Percentiles rank a stretch among this genome's conserved stretches.
Evolutionary conservation across 306 rosid species (phyloP).

Genomic region (Nissolia schottii): DNA sequence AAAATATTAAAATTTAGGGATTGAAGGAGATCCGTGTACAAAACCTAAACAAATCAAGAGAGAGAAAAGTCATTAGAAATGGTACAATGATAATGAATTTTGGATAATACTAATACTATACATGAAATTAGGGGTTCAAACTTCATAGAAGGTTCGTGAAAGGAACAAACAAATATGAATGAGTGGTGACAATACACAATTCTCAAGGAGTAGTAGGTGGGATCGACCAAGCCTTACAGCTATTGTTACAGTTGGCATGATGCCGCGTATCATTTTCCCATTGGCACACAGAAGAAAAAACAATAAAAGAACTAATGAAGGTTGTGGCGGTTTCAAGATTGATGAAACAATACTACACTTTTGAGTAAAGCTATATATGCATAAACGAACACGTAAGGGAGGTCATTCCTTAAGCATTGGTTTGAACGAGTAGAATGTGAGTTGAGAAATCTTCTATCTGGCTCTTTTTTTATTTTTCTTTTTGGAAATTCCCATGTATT

Average conservation of each 20-base stretch:
- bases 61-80: too few relatives aligned
- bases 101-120: too few relatives aligned
- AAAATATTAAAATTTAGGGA: too few relatives aligned
- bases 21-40: too few relatives aligned
- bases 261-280: slow-evolving; percentile 1
- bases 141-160: too few relatives aligned
- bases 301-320: neutral
- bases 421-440: slow-evolving; percentile 7
- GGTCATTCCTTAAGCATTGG: slow-evolving; percentile 22
- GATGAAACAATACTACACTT: slow-evolving; percentile 12
- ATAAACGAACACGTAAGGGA: neutral
- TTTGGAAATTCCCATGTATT: slow-evolving; percentile 9
- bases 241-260: slow-evolving; percentile 40
- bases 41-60: too few relatives aligned
- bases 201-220: slow-evolving; percentile 25
- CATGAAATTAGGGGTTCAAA: too few relatives aligned
- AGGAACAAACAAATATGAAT: neutral
- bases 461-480: too few relatives aligned
- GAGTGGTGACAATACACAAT: slow-evolving; percentile 24
- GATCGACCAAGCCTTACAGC: slow-evolving; percentile 31
- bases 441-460: neutral
- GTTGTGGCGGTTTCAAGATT: neutral
- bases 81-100: too few relatives aligned
- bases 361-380: slow-evolving; percentile 25
- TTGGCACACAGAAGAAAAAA: slow-evolving; percentile 16